These are phyloP conservation scores for Eragrostis curvula DNA, from an alignment of 176 grass and related monocot species.

Conservation along the genomic window DNA sequence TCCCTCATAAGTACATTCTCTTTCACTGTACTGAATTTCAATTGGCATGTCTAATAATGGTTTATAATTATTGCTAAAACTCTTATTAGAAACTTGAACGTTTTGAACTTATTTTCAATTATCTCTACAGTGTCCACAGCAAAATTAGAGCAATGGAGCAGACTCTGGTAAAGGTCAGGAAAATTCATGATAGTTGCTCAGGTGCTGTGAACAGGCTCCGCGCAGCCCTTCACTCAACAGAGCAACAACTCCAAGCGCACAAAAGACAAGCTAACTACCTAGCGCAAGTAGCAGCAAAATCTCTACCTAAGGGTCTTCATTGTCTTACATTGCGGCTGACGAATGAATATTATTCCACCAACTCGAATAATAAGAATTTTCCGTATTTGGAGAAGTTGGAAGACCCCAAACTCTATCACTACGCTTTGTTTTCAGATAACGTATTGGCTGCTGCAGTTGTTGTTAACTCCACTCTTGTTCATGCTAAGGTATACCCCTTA, in stretches of 20 bases:
- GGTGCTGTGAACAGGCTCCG: constrained; percentile 60
- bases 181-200: constrained; percentile 75
- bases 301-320: constrained; percentile 83
- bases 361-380: constrained; percentile 56
- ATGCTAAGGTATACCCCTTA: constrained; percentile 73
- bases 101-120: constrained; percentile 39
- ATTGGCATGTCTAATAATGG: constrained; percentile 1
- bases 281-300: constrained; percentile 83
- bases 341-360: constrained; percentile 70
- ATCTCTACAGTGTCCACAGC: constrained; percentile 51
- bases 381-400: constrained; percentile 69
- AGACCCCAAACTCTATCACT: constrained; percentile 86
- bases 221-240: constrained; percentile 65
- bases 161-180: constrained; percentile 60
- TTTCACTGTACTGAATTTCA: constrained; percentile 29
- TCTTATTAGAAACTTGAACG: constrained; percentile 19
- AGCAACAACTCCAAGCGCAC: constrained; percentile 66
- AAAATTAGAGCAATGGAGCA: constrained; percentile 88
- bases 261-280: constrained; percentile 76
- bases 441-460: constrained; percentile 85
- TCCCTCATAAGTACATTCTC: constrained; percentile 72
- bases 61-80: constrained; percentile 2
- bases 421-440: constrained; percentile 96
- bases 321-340: constrained; percentile 85
- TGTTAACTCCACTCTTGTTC: constrained; percentile 81